Evolutionary conservation across 2,329 filamentous ascomycete genomes (phyloP), one percentile per base, ranked within the genome.

Genomic region (Fusarium chuoi): DNA sequence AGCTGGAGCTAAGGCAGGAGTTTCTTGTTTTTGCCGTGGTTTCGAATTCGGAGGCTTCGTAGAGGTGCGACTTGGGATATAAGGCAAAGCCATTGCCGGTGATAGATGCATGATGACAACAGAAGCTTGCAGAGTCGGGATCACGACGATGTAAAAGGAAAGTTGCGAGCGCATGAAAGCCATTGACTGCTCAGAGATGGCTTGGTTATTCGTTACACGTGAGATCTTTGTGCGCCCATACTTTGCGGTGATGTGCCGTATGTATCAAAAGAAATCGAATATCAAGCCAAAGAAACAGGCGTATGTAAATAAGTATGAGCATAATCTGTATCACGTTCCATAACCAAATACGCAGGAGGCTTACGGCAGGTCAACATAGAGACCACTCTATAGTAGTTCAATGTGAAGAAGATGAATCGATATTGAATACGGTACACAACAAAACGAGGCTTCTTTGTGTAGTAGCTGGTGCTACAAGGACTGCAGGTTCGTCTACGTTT

Each of bases 81-180:
- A 68, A 39, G 71, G 58, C 17, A 73, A 62, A 38, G 61, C 59
- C 68, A 75, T 74, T n/a, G 57, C 45, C 24, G 65, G 60, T 28
- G 63, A 57, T n/a, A 73, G 65, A 39, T 75, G 61, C 68, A 69
- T 74, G 17, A 38, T 26, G 54, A 28, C 17, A 36, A 30, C 22
- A 39, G 24, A 35, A 35, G 45, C 30, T 24, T 38, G 38, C 3
- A 30, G 26, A 35, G n/a, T 28, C 45, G 13, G 10, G 39, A n/a
- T 22, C 10, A 45, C 30, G 28, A 52, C 18, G 46, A 28, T 46
- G 26, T 22, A 38, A 44, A 46, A 41, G 45, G 26, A n/a, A 30
- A 35, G 26, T 41, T 33, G 62, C 24, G 18, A 49, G 41, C 22
- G 28, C 7, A 30, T 36, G 28, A 20, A 38, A 42, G 36, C 28